Evolutionary conservation across 164 flowering plant genomes (phyloP).

Genomic region (Tetrastigma voinierianum): DNA sequence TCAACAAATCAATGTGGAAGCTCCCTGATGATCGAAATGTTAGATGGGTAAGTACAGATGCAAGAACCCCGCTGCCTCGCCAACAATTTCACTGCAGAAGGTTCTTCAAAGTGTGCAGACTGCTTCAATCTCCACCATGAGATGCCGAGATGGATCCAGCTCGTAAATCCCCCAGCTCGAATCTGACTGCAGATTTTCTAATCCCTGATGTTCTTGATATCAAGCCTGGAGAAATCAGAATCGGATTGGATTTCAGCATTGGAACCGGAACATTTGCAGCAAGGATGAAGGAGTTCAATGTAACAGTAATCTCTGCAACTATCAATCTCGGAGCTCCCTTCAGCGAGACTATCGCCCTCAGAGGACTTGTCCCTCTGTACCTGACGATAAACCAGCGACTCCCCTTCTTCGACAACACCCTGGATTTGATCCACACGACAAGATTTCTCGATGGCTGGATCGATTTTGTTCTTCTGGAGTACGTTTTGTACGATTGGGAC

Average conservation of each 20-base stretch:
- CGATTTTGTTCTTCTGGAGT: constrained; percentile 59
- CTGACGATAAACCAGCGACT: constrained; percentile 64
- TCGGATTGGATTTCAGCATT: constrained; percentile 64
- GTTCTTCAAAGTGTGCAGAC: constrained; percentile 66
- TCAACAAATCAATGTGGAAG: constrained; percentile 56
- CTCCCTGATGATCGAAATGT: constrained; percentile 67
- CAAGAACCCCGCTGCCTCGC: constrained; percentile 72
- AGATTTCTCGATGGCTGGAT: constrained; percentile 76
- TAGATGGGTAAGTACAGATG: constrained; percentile 68
- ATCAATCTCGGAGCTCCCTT: constrained; percentile 75
- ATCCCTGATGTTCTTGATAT: constrained; percentile 53
- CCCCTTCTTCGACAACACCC: constrained; percentile 72
- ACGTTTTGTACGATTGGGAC: constrained; percentile 63
- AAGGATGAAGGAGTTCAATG: constrained; percentile 64
- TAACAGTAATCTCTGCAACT: constrained; percentile 57
- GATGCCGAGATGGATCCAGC: constrained; percentile 51
- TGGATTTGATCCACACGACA: constrained; percentile 64
- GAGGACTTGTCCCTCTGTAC: constrained; percentile 65
- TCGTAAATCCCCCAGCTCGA: constrained; percentile 15
- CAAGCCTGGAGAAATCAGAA: constrained; percentile 57
- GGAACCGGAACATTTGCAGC: constrained; percentile 80
- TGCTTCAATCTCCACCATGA: constrained; percentile 70
- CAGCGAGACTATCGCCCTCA: constrained; percentile 60
- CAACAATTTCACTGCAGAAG: constrained; percentile 43
- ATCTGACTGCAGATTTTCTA: constrained; percentile 46